These are phyloP conservation scores for Pseudognaphalium luteoalbum DNA, from an alignment of 129 eudicot species.

Conservation along the genomic window DNA sequence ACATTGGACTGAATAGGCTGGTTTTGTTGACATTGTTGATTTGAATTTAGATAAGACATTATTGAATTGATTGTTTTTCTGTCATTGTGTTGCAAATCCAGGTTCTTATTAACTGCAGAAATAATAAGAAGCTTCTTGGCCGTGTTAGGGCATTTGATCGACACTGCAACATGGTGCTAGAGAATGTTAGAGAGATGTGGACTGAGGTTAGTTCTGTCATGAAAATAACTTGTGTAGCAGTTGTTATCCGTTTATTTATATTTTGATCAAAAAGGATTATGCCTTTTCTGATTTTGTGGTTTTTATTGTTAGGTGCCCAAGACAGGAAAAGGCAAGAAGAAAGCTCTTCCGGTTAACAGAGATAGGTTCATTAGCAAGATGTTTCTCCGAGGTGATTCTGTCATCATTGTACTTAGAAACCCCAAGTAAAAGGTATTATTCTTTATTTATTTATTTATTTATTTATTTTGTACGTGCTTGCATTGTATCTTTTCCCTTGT, in stretches of 20 bases:
- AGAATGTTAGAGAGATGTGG: constrained; percentile 98
- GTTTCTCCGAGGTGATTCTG: constrained; percentile 97
- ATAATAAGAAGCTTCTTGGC: constrained; percentile 84
- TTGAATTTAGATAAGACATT: neutral
- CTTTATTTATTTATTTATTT: constrained; percentile 4
- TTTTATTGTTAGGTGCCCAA: constrained; percentile 63
- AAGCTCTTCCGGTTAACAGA: constrained; percentile 88
- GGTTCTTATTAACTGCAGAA: constrained; percentile 90
- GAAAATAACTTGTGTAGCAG: neutral
- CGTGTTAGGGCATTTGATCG: constrained; percentile 97
- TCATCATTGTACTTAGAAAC: constrained; percentile 87
- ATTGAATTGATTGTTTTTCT: neutral
- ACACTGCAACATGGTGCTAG: constrained; percentile 98
- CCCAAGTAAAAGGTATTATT: constrained; percentile 66
- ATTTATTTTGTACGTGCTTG: neutral
- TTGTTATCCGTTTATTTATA: neutral
- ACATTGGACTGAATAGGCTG: neutral
- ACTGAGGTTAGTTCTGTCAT: constrained; percentile 68
- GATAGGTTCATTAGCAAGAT: constrained; percentile 93
- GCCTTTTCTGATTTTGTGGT: neutral
- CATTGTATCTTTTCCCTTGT: neutral
- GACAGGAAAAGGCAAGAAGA: constrained; percentile 98
- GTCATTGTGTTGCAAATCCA: constrained; percentile 21
- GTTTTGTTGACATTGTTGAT: neutral
- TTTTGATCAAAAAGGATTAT: neutral